These are phyloP conservation scores for Melocanna baccifera DNA, from an alignment of 176 grass and related monocot species.

Conservation along the genomic window DNA sequence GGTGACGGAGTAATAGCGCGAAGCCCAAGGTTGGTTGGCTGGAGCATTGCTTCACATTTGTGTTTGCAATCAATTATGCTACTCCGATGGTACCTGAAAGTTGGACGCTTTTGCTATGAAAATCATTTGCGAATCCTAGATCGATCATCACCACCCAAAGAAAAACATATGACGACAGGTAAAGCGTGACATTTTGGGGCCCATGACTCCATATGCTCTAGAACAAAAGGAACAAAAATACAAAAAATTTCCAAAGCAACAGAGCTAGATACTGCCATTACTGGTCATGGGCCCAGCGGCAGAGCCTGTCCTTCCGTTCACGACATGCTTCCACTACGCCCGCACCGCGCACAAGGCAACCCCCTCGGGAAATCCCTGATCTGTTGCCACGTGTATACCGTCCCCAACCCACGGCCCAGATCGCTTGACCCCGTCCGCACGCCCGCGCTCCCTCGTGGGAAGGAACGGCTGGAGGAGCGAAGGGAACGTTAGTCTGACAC, in stretches of 20 bases:
- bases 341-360: not conserved
- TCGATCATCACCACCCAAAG: constrained; percentile 13
- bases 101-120: not conserved
- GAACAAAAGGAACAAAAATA: not conserved
- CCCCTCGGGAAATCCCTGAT: not conserved
- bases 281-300: not conserved
- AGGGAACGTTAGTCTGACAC: not conserved
- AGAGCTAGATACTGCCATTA: not conserved
- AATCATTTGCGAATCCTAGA: constrained; percentile 31
- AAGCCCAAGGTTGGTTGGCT: not conserved
- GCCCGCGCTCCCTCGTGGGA: not conserved
- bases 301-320: constrained; percentile 6
- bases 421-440: constrained; percentile 30
- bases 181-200: not conserved
- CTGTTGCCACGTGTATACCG: not conserved
- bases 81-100: not conserved
- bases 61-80: not conserved
- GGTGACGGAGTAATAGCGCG: not conserved
- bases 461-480: not conserved
- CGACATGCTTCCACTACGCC: constrained; percentile 30
- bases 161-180: constrained; percentile 2
- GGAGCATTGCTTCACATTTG: not conserved
- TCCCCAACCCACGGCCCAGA: not conserved
- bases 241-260: not conserved
- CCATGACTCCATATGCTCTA: not conserved